A percentile compares a stretch with the other conserved stretches of the same genome.
Evolutionary conservation across 495 filamentous ascomycete genomes (phyloP).

Genomic region (Aspergillus diversus): DNA sequence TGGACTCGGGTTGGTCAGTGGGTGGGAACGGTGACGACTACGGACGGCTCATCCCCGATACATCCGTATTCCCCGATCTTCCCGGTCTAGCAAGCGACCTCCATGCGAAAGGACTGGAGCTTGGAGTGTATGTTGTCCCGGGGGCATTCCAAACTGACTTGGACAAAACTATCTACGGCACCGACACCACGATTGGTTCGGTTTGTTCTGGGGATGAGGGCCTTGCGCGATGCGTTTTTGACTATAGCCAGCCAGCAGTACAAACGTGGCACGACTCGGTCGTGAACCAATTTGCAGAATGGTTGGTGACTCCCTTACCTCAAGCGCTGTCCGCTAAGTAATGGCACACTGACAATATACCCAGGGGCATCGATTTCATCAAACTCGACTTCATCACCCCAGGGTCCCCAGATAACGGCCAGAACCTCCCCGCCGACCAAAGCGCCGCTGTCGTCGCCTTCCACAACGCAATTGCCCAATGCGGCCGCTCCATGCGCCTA

Average conservation of each 20-base stretch:
- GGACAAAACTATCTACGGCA: neutral
- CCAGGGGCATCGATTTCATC: constrained; percentile 3
- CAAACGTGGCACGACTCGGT: neutral
- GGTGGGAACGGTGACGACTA: neutral
- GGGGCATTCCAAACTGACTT: neutral
- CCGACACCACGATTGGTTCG: neutral
- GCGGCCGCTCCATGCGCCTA: neutral
- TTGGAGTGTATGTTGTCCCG: neutral
- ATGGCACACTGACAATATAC: neutral
- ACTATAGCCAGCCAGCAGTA: neutral
- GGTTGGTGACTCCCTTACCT: neutral
- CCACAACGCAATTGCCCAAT: neutral
- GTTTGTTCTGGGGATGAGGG: neutral
- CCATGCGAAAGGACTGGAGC: neutral
- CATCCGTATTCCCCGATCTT: neutral
- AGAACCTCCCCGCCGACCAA: neutral
- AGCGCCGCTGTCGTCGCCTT: neutral
- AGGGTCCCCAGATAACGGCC: neutral
- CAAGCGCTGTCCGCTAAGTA: neutral
- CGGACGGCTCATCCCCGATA: neutral
- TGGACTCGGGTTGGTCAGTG: neutral
- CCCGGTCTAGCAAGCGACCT: neutral
- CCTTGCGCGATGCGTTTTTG: neutral
- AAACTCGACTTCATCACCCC: constrained; percentile 7
- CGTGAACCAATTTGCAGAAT: neutral